Evolutionary conservation across 352 stramenopile species (phyloP).

Genomic region (Nothophytophthora sp.): DNA sequence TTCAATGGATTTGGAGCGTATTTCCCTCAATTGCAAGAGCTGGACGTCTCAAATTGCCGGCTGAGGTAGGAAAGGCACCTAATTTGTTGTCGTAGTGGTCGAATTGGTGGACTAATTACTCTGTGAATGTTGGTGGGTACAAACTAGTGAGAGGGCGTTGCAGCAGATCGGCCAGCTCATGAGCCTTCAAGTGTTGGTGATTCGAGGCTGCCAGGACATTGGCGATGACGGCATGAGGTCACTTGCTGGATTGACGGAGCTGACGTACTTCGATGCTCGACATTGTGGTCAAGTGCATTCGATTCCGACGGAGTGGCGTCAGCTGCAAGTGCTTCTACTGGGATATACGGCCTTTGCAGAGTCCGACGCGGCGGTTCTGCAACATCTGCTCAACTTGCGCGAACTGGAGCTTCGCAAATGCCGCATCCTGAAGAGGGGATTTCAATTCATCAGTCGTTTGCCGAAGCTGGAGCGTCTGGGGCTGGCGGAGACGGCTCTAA

Average conservation of each 20-base stretch:
- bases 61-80: slow-evolving; percentile 30
- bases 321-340: slow-evolving; percentile 60
- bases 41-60: slow-evolving; percentile 62
- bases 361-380: slow-evolving; percentile 57
- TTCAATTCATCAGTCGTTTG: slow-evolving; percentile 71
- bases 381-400: slow-evolving; percentile 43
- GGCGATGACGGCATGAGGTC: slow-evolving; percentile 31
- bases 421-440: slow-evolving; percentile 68
- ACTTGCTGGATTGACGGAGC: slow-evolving; percentile 27
- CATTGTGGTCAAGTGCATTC: slow-evolving; percentile 63
- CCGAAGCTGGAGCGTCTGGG: slow-evolving; percentile 53
- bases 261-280: slow-evolving; percentile 71
- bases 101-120: background rate
- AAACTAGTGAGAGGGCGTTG: slow-evolving; percentile 30
- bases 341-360: slow-evolving; percentile 65
- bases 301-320: slow-evolving; percentile 49
- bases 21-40: slow-evolving; percentile 38
- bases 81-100: background rate
- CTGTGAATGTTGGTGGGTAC: background rate
- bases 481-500: slow-evolving; percentile 62
- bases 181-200: slow-evolving; percentile 39
- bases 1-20: slow-evolving; percentile 42
- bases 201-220: slow-evolving; percentile 47
- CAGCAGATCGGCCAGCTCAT: slow-evolving; percentile 32
- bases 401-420: slow-evolving; percentile 74